These are phyloP conservation scores for Aspergillus ochraceus DNA, from an alignment of 2,329 filamentous ascomycete genomes.

Conservation along the genomic window DNA sequence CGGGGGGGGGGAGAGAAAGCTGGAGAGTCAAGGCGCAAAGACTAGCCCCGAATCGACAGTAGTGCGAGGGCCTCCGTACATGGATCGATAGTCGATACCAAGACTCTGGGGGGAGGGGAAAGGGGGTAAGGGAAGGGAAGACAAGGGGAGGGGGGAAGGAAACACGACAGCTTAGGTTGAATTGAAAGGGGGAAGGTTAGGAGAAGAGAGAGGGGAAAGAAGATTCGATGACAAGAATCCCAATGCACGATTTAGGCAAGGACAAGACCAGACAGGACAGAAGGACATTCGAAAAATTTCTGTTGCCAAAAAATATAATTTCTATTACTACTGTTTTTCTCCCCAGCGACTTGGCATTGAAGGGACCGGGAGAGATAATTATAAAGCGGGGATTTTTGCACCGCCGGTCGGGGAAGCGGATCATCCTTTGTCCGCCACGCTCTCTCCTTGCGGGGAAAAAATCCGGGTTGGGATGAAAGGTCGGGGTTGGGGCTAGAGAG, in stretches of 20 bases:
- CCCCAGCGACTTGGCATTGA: background rate
- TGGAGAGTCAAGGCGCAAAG: slow-evolving; percentile 5
- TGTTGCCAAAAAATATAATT: background rate
- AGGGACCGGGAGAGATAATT: background rate
- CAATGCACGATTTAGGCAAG: background rate
- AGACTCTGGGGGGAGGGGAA: background rate
- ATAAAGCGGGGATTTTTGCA: background rate
- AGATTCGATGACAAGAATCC: background rate
- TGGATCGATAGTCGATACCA: background rate
- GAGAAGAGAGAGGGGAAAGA: background rate
- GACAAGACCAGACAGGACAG: background rate
- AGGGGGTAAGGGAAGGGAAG: background rate
- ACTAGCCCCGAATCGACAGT: slow-evolving; percentile 13
- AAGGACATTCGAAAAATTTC: background rate
- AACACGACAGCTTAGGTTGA: background rate
- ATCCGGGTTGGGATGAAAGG: background rate
- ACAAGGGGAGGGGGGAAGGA: background rate
- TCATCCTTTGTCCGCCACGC: background rate
- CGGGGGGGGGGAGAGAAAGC: background rate
- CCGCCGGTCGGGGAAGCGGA: background rate
- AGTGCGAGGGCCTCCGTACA: background rate
- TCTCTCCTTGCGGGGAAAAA: slow-evolving; percentile 3
- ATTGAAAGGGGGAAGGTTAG: background rate
- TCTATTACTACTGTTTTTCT: background rate
- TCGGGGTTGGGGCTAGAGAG: background rate